Evolutionary conservation across 2,329 filamentous ascomycete species (phyloP).

Genomic region (Penicillium hordei): DNA sequence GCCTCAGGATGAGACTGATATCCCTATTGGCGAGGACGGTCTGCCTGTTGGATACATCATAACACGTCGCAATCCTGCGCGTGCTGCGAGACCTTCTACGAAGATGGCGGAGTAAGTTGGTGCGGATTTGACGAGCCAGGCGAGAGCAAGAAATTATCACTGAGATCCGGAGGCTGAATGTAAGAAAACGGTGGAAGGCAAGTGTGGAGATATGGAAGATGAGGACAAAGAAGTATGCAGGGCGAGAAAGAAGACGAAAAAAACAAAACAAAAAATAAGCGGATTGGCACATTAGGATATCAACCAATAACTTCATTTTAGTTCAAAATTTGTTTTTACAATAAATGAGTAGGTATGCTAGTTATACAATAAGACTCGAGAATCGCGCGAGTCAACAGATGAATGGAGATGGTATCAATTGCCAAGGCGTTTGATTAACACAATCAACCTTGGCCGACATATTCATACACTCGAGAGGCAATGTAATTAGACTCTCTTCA

Average conservation of each 20-base stretch:
- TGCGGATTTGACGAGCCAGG: not conserved
- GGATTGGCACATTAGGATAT: not conserved
- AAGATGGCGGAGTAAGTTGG: constrained; percentile 4
- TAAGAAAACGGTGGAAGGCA: not conserved
- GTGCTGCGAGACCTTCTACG: constrained; percentile 12
- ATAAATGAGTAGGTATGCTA: constrained; percentile 7
- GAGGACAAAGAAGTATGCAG: too few relatives aligned
- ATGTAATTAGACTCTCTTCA: constrained; percentile 17
- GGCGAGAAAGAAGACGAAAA: not conserved
- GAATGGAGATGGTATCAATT: constrained; percentile 31
- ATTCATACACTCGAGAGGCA: constrained; percentile 16
- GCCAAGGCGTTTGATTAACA: constrained; percentile 3
- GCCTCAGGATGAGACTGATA: not conserved
- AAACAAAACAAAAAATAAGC: not conserved
- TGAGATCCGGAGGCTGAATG: not conserved
- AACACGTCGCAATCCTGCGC: constrained; percentile 14
- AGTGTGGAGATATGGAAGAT: not conserved
- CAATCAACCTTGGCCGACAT: constrained; percentile 12
- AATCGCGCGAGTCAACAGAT: constrained; percentile 1
- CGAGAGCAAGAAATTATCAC: not conserved
- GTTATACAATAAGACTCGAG: constrained; percentile 22
- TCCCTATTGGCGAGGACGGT: constrained; percentile 3
- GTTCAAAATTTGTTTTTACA: constrained; percentile 1
- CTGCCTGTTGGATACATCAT: constrained; percentile 3
- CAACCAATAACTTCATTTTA: constrained; percentile 2